These are phyloP conservation scores for Zygoascus flipseniorum DNA, from an alignment of 805 yeast genomes.

Conservation along the genomic window DNA sequence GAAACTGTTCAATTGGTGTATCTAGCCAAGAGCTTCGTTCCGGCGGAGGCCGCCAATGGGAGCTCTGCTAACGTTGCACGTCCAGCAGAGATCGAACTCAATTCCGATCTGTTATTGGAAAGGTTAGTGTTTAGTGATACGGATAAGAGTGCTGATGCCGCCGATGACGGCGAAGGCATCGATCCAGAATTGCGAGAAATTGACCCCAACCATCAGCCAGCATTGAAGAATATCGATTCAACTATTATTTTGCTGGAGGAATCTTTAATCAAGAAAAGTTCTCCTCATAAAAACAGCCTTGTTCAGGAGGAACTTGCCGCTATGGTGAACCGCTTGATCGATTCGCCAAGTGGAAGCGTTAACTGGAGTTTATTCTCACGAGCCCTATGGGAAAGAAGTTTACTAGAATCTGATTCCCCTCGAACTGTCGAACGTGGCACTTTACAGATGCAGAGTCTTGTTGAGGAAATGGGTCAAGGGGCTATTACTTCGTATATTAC, in stretches of 20 bases:
- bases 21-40: conserved; percentile 45
- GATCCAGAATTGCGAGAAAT: conserved; percentile 32
- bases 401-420: conserved; percentile 69
- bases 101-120: conserved; percentile 73
- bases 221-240: conserved; percentile 57
- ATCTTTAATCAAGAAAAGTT: conserved; percentile 52
- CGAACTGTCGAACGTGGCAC: conserved; percentile 91
- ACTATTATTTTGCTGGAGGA: conserved; percentile 66
- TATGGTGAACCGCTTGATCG: conserved; percentile 62
- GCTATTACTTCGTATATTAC: conserved; percentile 37
- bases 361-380: conserved; percentile 76
- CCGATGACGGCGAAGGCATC: conserved; percentile 16
- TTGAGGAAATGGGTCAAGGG: conserved; percentile 74
- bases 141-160: conserved; percentile 17
- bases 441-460: conserved; percentile 83
- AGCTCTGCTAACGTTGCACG: conserved; percentile 15
- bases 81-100: conserved; percentile 38
- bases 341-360: conserved; percentile 34
- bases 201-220: conserved; percentile 81
- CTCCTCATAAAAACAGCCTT: conserved; percentile 63
- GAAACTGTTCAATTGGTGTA: conserved; percentile 69
- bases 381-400: conserved; percentile 84
- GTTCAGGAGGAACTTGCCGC: conserved; percentile 81
- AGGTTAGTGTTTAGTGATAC: conserved; percentile 51
- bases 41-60: conserved; percentile 11